Evolutionary conservation across 78 protist species (phyloP), one percentile per base, ranked within the genome.

Genomic region (Guillardia theta): DNA sequence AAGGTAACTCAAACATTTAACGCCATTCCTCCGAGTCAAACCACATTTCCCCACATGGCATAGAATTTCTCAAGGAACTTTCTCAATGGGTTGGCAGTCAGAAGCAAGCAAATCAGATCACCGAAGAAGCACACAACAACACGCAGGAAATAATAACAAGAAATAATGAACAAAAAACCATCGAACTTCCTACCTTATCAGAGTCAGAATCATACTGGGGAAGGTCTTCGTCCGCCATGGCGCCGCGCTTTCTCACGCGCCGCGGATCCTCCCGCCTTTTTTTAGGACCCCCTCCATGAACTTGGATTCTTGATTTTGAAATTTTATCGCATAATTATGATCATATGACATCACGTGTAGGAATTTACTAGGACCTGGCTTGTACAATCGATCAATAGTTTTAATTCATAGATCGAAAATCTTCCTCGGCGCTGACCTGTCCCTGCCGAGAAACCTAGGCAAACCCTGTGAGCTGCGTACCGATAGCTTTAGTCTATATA

Each of bases 141-240:
- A 12, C 9, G 46, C 9, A 24, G 10, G 6, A 36, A 15, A 33
- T 6, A 0, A 36, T 70, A 15, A 33, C 8, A n/a, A 48, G 50
- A 3, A 18, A 27, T 5, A n/a, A 36, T 0, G 18, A 18, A 3
- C 15, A 36, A 37, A 30, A 36, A 78, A 36, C 39, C 44, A 36
- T 15, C 83, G 83, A 36, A 70, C 45, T 24, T 70, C 36, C 83
- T 33, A 41, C 93, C n/a, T 88, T 46, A 43, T 88, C 93, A 21
- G 8, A 8, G 19, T 88, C 93, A 27, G 93, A 88, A 48, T 88
- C 93, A 27, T 88, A 88, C 62, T 88, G 93, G 54, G 93, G 93
- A 88, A 88, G 93, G 30, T 88, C 93, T 6, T 88, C 93, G 70
- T 88, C 93, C 8, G 93, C 93, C 93, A 88, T 88, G 70, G 70